phyloP scores from a whole-genome alignment of 129 eudicot genomes.

The Erigeron canadensis region DNA sequence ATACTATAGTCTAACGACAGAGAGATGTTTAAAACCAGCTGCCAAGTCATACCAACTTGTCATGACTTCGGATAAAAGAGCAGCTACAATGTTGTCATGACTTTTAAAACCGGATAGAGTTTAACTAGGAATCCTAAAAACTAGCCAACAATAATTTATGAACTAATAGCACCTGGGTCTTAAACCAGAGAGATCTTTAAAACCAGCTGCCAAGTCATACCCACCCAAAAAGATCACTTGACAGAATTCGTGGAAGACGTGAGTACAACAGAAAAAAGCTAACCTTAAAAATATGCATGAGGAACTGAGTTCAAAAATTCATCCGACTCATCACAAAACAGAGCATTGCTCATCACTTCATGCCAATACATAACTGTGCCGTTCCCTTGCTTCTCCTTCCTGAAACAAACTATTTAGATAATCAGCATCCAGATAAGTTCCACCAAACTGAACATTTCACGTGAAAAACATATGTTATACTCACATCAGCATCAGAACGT shows the following conservation, averaged over 20 bases:
- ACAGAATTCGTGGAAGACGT: conserved; percentile 23
- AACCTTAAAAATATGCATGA: conserved; percentile 41
- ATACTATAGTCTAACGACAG: too few species aligned
- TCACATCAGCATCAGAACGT: conserved; percentile 80
- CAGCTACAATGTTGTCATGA: not conserved
- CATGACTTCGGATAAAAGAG: not conserved
- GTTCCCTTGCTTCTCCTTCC: conserved; percentile 44
- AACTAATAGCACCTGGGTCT: not conserved
- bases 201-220: not conserved
- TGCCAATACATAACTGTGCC: conserved; percentile 4
- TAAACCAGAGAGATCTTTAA: not conserved
- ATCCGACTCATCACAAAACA: conserved; percentile 39
- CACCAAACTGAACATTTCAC: not conserved
- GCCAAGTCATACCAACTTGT: not conserved
- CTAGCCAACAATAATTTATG: not conserved
- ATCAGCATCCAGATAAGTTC: not conserved
- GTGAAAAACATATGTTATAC: conserved; percentile 15
- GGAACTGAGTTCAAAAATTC: conserved; percentile 24
- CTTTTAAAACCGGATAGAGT: not conserved
- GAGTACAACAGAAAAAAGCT: conserved; percentile 43
- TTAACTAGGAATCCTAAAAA: not conserved
- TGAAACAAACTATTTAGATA: conserved; percentile 25
- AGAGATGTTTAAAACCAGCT: not conserved
- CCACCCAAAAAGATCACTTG: not conserved
- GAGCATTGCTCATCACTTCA: conserved; percentile 25